Evolutionary conservation across 75 land plant species (phyloP).

Genomic region (Cryptomeria japonica): DNA sequence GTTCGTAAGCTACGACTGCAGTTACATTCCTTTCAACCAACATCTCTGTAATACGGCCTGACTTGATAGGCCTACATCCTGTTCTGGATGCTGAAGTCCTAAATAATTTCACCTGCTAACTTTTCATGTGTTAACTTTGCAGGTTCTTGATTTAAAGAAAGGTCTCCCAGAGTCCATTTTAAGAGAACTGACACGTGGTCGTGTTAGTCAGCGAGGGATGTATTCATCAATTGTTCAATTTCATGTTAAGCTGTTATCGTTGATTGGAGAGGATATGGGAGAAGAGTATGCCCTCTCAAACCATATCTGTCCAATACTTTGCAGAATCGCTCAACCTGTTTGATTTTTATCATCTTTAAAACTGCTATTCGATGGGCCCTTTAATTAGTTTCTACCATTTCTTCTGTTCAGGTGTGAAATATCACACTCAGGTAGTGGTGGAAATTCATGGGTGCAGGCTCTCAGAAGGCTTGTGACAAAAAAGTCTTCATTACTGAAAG

Average conservation of each 20-base stretch:
- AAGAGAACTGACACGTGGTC: constrained; percentile 44
- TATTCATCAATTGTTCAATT: constrained; percentile 46
- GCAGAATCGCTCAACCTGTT: not conserved
- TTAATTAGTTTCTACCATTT: not conserved
- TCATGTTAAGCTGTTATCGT: constrained; percentile 47
- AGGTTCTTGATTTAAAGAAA: constrained; percentile 55
- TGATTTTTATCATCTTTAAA: not conserved
- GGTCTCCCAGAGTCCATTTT: constrained; percentile 47
- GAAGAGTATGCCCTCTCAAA: constrained; percentile 36
- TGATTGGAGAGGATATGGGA: constrained; percentile 36
- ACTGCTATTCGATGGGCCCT: not conserved
- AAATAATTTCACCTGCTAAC: not conserved
- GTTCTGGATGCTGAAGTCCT: not conserved
- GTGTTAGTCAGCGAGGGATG: constrained; percentile 31
- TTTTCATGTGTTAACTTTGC: constrained; percentile 3
- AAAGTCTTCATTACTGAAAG: constrained; percentile 5
- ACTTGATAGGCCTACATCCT: not conserved
- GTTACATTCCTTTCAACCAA: not conserved
- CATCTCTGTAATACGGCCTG: not conserved
- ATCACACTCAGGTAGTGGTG: constrained; percentile 22
- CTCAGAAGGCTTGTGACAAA: constrained; percentile 30
- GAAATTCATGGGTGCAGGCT: constrained; percentile 54
- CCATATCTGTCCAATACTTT: not conserved
- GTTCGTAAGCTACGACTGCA: not conserved
- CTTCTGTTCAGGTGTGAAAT: constrained; percentile 16